phyloP scores from a whole-genome alignment of 257 asterid genomes.

The Euphrasia confusa region DNA sequence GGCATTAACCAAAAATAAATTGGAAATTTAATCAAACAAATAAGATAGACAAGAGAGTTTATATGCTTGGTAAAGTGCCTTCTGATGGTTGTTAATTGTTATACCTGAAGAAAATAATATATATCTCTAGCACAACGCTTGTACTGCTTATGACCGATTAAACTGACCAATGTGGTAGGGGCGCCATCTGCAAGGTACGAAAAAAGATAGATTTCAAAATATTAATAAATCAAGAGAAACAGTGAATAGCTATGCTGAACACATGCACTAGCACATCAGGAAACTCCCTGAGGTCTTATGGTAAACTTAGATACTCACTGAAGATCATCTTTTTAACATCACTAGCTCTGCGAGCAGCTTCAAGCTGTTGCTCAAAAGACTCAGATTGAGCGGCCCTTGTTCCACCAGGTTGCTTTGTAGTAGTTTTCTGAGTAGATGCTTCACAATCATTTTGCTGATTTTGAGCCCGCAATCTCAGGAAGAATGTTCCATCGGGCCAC shows the following conservation, averaged over 20 bases:
- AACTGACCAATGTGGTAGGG: slow-evolving; percentile 87
- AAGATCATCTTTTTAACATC: slow-evolving; percentile 81
- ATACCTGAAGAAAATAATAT: slow-evolving; percentile 89
- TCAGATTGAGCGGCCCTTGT: slow-evolving; percentile 51
- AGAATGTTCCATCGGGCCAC: slow-evolving; percentile 94
- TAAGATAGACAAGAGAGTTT: not conserved
- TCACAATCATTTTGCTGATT: slow-evolving; percentile 34
- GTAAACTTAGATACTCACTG: slow-evolving; percentile 45
- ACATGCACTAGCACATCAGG: not conserved
- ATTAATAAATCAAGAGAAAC: slow-evolving; percentile 2
- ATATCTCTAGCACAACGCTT: slow-evolving; percentile 81
- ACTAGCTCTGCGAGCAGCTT: slow-evolving; percentile 95
- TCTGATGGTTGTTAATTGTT: slow-evolving; percentile 8
- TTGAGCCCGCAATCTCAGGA: slow-evolving; percentile 45
- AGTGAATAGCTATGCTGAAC: slow-evolving; percentile 2
- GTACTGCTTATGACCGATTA: slow-evolving; percentile 94
- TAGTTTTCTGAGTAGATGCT: slow-evolving; percentile 34
- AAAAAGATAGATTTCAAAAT: slow-evolving; percentile 10
- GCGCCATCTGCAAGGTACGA: slow-evolving; percentile 69
- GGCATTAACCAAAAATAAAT: slow-evolving; percentile 8
- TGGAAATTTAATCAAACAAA: not conserved
- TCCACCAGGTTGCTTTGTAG: slow-evolving; percentile 33
- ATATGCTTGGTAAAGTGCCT: not conserved
- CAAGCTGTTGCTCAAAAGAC: slow-evolving; percentile 91
- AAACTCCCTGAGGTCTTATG: too few relatives aligned